Evolutionary conservation across 306 rosid species (phyloP), one percentile per base, ranked within the genome.

Genomic region (Dalbergia cochinchinensis): DNA sequence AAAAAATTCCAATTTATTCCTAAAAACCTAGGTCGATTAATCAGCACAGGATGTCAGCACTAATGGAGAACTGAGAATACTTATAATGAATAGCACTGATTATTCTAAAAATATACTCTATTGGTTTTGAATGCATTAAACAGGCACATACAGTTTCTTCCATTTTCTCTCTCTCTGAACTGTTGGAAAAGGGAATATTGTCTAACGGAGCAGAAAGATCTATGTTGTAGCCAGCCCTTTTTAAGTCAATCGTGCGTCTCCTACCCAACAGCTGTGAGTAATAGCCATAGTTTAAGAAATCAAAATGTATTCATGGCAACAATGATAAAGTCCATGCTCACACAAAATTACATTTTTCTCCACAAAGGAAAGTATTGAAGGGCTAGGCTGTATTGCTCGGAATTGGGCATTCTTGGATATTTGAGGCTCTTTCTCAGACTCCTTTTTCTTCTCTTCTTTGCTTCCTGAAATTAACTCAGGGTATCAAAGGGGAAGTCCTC

Each of bases 131-230:
- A 72, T 51, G 54, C 77, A 73, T 15, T 35, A 67, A 41, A 80
- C 74, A 39, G 76, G 71, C 14, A 74, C 90, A 57, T 93, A 92
- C 98, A 79, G 74, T 91, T 82, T 95, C 98, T 88, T 95, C 99
- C 68, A 89, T 85, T 58, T 83, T 90, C 78, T 90, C 94, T 82
- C 98, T 81, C 78, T 95, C 98, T 1, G 89, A 34, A 78, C 87
- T 80, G 57, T 82, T 89, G 74, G 97, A 91, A 73, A 81, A 77
- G 55, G 94, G 98, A 73, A 89, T 86, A 73, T 93, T 92, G 87
- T 95, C 99, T 48, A 95, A 79, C 8, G 98, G 98, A n/a, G 93
- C 80, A 86, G 99, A 86, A 86, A 95, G 92, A 22, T 95, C 97
- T 73, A 80, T 88, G 79, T 92, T 92, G 87, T 92, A 95, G 83